Conservation (phyloP, 331 rosid genomes). For the Quercus lobata region DNA sequence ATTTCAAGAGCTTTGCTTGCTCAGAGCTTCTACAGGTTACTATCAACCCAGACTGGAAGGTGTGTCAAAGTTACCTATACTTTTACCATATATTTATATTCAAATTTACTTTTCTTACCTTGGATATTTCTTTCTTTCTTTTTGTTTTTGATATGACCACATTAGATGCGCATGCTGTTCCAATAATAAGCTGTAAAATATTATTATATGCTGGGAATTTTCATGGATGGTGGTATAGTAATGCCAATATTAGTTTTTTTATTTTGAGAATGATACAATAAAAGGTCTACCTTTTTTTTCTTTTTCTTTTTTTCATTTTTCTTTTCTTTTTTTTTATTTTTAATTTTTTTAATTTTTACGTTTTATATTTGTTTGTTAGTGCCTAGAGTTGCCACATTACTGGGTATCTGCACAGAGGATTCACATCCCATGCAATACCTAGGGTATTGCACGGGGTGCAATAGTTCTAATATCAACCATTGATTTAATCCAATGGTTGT, state of each 20-base stretch:
- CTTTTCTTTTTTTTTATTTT: no score
- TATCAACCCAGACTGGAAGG: conserved; percentile 44
- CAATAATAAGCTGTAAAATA: not conserved
- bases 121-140: not conserved
- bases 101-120: not conserved
- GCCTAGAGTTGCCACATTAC: not conserved
- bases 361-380: not conserved
- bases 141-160: not conserved
- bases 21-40: conserved; percentile 43
- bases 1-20: conserved; percentile 33
- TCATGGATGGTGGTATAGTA: not conserved
- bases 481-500: no score
- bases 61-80: conserved; percentile 10
- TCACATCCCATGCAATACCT: no score
- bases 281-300: no score
- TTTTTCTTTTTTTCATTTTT: no score
- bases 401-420: not conserved
- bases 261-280: no score
- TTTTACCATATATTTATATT: not conserved
- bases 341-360: no score
- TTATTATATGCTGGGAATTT: not conserved
- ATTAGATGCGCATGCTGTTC: not conserved
- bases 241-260: no score
- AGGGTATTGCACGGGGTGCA: no score
- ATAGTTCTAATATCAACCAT: no score